A percentile compares a stretch with the other conserved stretches of the same genome.
phyloP scores from a whole-genome alignment of 2,329 filamentous ascomycete species.

The Diaporthe citri region DNA sequence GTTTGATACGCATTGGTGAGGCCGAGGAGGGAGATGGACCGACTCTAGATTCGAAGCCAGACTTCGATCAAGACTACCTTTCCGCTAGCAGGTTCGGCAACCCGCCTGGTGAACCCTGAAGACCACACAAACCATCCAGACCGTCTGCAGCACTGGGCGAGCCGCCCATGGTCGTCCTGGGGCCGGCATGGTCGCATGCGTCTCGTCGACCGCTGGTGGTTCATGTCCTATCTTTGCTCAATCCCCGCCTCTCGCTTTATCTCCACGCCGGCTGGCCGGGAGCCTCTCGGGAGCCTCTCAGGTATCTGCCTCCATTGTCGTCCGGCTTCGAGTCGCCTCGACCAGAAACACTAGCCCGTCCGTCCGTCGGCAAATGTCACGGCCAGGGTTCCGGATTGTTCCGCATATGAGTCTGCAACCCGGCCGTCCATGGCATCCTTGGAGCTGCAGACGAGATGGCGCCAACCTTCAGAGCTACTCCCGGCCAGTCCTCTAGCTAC shows the following conservation, averaged over 20 bases:
- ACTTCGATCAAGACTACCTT: constrained; percentile 26
- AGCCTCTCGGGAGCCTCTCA: background rate
- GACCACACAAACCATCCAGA: background rate
- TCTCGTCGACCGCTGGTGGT: background rate
- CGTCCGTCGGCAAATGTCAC: constrained; percentile 27
- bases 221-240: constrained; percentile 11
- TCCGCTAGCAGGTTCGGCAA: background rate
- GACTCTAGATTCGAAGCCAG: constrained; percentile 12
- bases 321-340: background rate
- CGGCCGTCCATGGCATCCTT: constrained; percentile 5
- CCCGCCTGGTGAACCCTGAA: constrained; percentile 1
- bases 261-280: constrained; percentile 4
- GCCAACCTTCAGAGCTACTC: constrained; percentile 15
- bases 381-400: constrained; percentile 28
- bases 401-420: constrained; percentile 15
- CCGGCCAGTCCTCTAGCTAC: constrained; percentile 33
- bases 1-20: background rate
- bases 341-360: constrained; percentile 23
- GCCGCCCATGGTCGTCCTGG: background rate
- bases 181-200: constrained; percentile 5
- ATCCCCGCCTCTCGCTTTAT: constrained; percentile 4
- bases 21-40: background rate
- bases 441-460: constrained; percentile 19
- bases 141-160: constrained; percentile 6
- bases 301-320: background rate